phyloP scores from a whole-genome alignment of 208 protist species.

The Acanthamoeba rhysodes region DNA sequence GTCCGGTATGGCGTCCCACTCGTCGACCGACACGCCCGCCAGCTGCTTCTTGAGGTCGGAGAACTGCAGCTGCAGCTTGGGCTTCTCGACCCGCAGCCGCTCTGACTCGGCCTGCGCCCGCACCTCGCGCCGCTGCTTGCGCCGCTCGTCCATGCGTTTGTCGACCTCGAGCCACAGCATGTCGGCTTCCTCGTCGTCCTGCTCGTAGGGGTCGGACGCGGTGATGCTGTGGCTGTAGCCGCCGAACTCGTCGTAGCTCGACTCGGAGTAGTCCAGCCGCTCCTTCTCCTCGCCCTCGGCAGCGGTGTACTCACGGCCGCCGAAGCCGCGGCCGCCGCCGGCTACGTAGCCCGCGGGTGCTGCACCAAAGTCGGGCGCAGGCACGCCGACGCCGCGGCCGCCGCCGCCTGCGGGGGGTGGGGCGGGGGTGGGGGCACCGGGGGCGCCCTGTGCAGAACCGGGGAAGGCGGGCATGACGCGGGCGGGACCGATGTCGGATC shows the following conservation, averaged over 20 bases:
- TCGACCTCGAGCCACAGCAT: conserved; percentile 87
- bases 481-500: conserved; percentile 93
- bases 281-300: conserved; percentile 43
- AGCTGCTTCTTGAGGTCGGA: conserved; percentile 91
- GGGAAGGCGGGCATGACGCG: conserved; percentile 8
- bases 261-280: conserved; percentile 82
- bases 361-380: conserved; percentile 49
- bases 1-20: conserved; percentile 91
- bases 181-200: conserved; percentile 94
- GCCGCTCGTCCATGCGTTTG: conserved; percentile 88
- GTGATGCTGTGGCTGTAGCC: conserved; percentile 86
- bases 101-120: conserved; percentile 84
- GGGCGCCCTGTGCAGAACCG: neutral
- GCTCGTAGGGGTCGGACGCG: conserved; percentile 88
- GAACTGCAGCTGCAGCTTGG: conserved; percentile 93
- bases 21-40: conserved; percentile 77
- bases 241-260: conserved; percentile 91
- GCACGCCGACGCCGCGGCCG: neutral
- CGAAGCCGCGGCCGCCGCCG: conserved; percentile 52
- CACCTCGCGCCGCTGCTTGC: conserved; percentile 89
- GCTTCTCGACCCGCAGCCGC: conserved; percentile 83
- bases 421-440: neutral
- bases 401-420: conserved; percentile 8
- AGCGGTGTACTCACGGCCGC: conserved; percentile 18
- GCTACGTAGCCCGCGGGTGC: conserved; percentile 66